Evolutionary conservation across 371 early-diverging fungal species (phyloP).

Genomic region (Zychaea mexicana): DNA sequence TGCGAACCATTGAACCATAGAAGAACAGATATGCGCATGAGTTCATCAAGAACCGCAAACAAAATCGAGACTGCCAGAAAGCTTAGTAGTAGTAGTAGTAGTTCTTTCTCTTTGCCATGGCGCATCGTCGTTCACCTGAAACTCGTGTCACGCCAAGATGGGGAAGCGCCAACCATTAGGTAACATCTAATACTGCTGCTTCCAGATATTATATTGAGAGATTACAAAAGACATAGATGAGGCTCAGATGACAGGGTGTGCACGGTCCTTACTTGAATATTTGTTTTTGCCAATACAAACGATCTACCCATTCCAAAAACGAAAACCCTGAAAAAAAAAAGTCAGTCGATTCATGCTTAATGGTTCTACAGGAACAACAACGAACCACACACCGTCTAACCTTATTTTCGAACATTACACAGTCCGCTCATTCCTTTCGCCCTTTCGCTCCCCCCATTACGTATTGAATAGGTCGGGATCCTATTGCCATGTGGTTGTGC

Average conservation of each 20-base stretch:
- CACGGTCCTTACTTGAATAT: neutral
- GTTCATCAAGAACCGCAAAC: too few species aligned
- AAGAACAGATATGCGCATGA: too few species aligned
- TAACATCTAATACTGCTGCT: too few species aligned
- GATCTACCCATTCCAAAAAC: neutral
- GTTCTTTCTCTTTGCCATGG: too few species aligned
- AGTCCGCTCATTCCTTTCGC: neutral
- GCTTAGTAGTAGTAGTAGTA: too few species aligned
- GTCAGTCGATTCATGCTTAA: neutral
- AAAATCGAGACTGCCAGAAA: too few species aligned
- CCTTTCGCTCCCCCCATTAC: conserved; percentile 6
- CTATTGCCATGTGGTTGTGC: neutral
- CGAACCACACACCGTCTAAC: neutral
- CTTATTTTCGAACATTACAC: neutral
- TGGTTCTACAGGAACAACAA: neutral
- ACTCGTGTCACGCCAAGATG: too few species aligned
- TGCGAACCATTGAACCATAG: too few species aligned
- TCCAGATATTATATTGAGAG: too few species aligned
- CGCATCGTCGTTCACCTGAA: too few species aligned
- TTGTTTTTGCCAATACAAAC: neutral
- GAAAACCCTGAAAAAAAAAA: neutral
- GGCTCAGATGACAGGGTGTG: neutral
- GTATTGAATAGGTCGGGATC: neutral
- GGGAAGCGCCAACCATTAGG: too few species aligned
- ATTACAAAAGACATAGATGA: neutral